phyloP scores from a whole-genome alignment of 257 asterid genomes.

The Solanum chmielewskii region DNA sequence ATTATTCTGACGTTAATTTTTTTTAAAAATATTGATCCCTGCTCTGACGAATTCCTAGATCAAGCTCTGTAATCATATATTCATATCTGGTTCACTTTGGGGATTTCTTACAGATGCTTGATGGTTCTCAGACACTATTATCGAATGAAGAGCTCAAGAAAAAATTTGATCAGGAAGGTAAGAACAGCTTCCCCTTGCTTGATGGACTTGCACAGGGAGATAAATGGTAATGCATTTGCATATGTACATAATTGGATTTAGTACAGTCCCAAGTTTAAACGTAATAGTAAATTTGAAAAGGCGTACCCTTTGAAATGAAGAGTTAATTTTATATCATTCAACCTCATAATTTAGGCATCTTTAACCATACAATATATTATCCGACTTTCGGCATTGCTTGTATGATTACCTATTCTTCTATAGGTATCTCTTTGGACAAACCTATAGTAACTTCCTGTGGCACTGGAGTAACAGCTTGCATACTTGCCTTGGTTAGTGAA shows the following conservation, averaged over 20 bases:
- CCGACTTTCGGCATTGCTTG: neutral
- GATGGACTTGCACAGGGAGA: neutral
- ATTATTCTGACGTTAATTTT: neutral
- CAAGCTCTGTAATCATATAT: neutral
- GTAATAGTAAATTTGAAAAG: neutral
- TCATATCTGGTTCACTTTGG: neutral
- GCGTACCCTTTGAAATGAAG: neutral
- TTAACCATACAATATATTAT: neutral
- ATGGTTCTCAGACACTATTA: conserved; percentile 69
- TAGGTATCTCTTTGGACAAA: conserved; percentile 66
- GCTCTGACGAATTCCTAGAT: neutral
- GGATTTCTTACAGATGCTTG: conserved; percentile 56
- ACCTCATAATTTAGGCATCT: neutral
- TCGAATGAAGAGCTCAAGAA: conserved; percentile 71
- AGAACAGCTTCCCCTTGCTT: neutral
- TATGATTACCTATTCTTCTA: neutral
- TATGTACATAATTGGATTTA: neutral
- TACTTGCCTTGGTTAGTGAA: conserved; percentile 68
- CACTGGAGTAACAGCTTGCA: conserved; percentile 95
- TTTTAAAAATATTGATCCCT: neutral
- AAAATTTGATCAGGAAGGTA: conserved; percentile 72
- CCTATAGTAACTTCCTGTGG: conserved; percentile 80
- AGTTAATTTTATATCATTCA: neutral
- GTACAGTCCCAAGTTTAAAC: neutral
- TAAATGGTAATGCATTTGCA: neutral